Conservation (phyloP, 148 eudicot genomes). For the Rhododendron ferrugineum region DNA sequence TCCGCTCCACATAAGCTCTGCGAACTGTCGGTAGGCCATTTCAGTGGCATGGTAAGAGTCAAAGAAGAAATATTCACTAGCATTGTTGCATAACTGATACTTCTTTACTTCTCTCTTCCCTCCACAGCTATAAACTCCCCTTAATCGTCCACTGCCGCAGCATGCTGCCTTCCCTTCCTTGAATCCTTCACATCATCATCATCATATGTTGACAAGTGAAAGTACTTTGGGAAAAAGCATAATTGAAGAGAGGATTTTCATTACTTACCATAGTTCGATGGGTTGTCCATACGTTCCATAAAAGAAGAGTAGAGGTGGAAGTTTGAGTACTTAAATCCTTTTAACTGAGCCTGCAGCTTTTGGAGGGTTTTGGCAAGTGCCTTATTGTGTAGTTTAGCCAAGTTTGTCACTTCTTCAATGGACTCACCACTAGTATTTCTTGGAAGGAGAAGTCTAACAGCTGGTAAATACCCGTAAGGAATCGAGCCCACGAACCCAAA, state of each 20-base stretch:
- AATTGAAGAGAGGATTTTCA: neutral
- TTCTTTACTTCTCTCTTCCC: slow-evolving; percentile 33
- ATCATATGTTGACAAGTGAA: neutral
- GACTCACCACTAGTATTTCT: slow-evolving; percentile 17
- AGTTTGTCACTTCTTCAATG: slow-evolving; percentile 10
- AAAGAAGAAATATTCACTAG: slow-evolving; percentile 41
- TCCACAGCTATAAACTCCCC: slow-evolving; percentile 48
- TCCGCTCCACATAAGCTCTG: slow-evolving; percentile 49
- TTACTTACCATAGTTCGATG: slow-evolving; percentile 21
- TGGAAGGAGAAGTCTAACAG: slow-evolving; percentile 6
- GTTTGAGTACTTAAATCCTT: slow-evolving; percentile 24
- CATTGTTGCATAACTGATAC: slow-evolving; percentile 33
- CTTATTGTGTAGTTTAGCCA: slow-evolving; percentile 21
- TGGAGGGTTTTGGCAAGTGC: slow-evolving; percentile 16
- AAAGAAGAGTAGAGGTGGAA: slow-evolving; percentile 23
- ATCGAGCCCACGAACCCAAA: slow-evolving; percentile 32
- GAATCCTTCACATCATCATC: slow-evolving; percentile 21
- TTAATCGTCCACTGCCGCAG: slow-evolving; percentile 39
- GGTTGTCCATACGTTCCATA: slow-evolving; percentile 20
- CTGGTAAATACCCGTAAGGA: slow-evolving; percentile 31
- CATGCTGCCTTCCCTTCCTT: slow-evolving; percentile 39
- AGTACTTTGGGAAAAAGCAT: neutral
- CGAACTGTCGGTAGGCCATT: slow-evolving; percentile 36
- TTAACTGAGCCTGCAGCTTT: slow-evolving; percentile 14
- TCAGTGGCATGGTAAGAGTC: slow-evolving; percentile 48